Evolutionary conservation across 108 stramenopile genomes (phyloP).

Genomic region (Nitzschia sp.): DNA sequence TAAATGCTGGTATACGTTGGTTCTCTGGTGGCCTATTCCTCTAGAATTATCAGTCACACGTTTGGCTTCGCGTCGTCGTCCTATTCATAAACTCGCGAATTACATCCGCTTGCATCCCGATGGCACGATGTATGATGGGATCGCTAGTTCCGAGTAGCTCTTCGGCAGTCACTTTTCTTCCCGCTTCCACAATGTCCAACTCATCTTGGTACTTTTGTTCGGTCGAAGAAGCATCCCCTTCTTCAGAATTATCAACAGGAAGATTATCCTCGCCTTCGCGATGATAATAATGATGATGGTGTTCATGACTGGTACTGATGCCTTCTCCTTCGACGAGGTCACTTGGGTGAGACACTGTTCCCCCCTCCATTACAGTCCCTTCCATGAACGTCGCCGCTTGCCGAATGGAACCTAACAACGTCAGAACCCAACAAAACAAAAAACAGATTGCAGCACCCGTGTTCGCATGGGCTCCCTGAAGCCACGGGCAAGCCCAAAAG

Average conservation of each 20-base stretch:
- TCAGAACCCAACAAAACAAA: constrained; percentile 14
- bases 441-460: constrained; percentile 11
- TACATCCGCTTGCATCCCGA: not conserved
- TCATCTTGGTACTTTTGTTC: constrained; percentile 8
- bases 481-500: constrained; percentile 20
- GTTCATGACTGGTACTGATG: constrained; percentile 3
- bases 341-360: not conserved
- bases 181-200: not conserved
- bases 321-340: not conserved
- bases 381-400: not conserved
- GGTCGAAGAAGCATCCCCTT: not conserved
- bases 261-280: not conserved
- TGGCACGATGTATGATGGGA: constrained; percentile 12
- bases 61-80: not conserved
- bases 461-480: constrained; percentile 20
- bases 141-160: constrained; percentile 14
- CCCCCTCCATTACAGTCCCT: not conserved
- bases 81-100: constrained; percentile 8
- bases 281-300: constrained; percentile 18
- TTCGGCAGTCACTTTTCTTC: constrained; percentile 12
- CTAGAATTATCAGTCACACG: not conserved
- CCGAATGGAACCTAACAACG: not conserved
- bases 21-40: not conserved
- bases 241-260: not conserved
- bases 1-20: too few relatives aligned